Percentiles rank a stretch among this genome's conserved stretches.
Evolutionary conservation across 768 basidiomycete genomes (phyloP).

Genomic region (Naganishia vishniacii): DNA sequence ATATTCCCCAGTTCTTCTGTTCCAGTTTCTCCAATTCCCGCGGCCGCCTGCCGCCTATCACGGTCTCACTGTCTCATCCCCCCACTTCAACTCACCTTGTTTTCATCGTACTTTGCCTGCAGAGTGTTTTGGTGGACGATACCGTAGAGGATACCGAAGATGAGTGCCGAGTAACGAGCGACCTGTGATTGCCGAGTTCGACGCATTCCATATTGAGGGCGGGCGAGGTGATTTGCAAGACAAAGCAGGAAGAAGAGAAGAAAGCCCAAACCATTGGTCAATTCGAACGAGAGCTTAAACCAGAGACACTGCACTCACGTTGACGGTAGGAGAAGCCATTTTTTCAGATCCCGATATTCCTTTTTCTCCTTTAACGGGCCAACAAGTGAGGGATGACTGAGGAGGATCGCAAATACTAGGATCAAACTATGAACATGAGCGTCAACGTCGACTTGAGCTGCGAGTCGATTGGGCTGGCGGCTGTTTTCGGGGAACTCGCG

Average conservation of each 20-base stretch:
- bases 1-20: too few species aligned
- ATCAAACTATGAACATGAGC: too few species aligned
- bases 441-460: neutral
- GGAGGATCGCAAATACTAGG: too few species aligned
- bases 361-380: conserved; percentile 1
- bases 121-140: conserved; percentile 85
- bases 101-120: conserved; percentile 70
- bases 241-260: neutral
- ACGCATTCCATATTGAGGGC: neutral
- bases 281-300: too few species aligned
- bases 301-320: conserved; percentile 27
- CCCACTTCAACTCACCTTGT: conserved; percentile 63
- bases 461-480: conserved; percentile 15
- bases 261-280: neutral
- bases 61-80: too few species aligned
- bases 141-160: conserved; percentile 82
- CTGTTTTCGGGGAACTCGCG: conserved; percentile 16
- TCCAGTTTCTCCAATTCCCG: too few species aligned
- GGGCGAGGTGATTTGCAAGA: neutral
- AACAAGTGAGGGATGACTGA: neutral
- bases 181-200: conserved; percentile 57
- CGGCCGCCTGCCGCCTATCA: too few species aligned
- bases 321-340: conserved; percentile 36
- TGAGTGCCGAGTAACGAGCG: conserved; percentile 85
- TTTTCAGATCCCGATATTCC: neutral